Conservation (phyloP, 352 stramenopile species). For the Vaucheria bursata region DNA sequence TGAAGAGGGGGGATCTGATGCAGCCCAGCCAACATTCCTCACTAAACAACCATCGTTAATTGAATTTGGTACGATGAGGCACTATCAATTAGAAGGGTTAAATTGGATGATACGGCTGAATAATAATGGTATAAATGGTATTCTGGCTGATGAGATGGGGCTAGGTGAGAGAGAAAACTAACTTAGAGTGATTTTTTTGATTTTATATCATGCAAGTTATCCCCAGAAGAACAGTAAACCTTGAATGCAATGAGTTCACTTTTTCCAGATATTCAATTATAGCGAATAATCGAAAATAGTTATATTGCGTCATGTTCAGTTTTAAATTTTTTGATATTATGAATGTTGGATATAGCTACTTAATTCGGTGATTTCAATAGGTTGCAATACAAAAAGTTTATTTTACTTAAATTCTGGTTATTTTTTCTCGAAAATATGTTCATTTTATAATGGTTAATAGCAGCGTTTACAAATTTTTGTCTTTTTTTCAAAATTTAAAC, state of each 20-base stretch:
- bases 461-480: slow-evolving; percentile 11
- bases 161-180: too few species aligned
- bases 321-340: too few species aligned
- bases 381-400: too few species aligned
- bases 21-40: slow-evolving; percentile 59
- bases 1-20: slow-evolving; percentile 57
- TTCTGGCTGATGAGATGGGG: slow-evolving; percentile 49
- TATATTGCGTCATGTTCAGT: too few species aligned
- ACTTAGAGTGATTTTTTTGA: slow-evolving; percentile 1
- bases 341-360: too few species aligned
- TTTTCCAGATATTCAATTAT: too few species aligned
- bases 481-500: slow-evolving; percentile 49
- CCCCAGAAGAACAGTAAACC: slow-evolving; percentile 4
- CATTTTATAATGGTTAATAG: not conserved
- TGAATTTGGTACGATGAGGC: slow-evolving; percentile 85
- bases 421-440: not conserved
- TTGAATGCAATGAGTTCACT: not conserved
- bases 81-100: slow-evolving; percentile 95
- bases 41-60: slow-evolving; percentile 85
- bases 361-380: too few species aligned
- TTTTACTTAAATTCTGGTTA: slow-evolving; percentile 12
- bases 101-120: slow-evolving; percentile 99
- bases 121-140: slow-evolving; percentile 90
- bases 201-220: not conserved
- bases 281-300: too few species aligned